Evolutionary conservation across 305 asterid species (phyloP), one percentile per base, ranked within the genome.

Genomic region (Solanum hybrid): DNA sequence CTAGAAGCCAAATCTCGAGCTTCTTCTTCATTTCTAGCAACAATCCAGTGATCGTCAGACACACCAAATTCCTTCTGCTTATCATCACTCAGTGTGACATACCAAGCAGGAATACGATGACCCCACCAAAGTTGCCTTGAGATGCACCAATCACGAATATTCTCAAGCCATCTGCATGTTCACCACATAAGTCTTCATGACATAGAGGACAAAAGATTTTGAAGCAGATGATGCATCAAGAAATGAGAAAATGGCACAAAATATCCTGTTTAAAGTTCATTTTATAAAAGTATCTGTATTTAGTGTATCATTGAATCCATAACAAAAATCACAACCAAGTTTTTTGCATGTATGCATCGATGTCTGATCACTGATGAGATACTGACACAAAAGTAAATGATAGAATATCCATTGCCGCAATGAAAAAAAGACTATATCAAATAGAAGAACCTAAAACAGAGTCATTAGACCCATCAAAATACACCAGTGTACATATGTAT

Each of bases 121-220:
- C 99, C 99, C 99, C 99, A 96, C 99, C 99, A 96, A 90, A 96
- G 98, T 91, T 95, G 99, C 92, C 99, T 95, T 89, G 99, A 97
- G 92, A 97, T 91, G 93, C 99, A 96, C 98, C 99, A 97, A 94
- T 97, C 99, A 79, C 96, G 98, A 90, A 96, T 96, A 89, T 97
- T 96, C 93, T 96, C 99, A 83, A 97, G 99, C 99, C 99, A 97
- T 93, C 99, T 97, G 94, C 90, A 92, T 90, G 31, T 39, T 90
- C 31, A 34, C 8, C 34, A 33, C 76, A 71, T 22, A 88, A 69
- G 26, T 71, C 37, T 86, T 61, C 86, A 82, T 1, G 34, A 67
- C 18, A 78, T 69, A n/a, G 24, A 28, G 74, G 67, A 67, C 29
- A 3, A 64, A 24, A 75, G 61, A 77, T 61, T 51, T 51, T 51